Percentiles rank a stretch among this genome's conserved stretches.
These are phyloP conservation scores for Pelargonium australe DNA, from an alignment of 441 rosid genomes.

Conservation along the genomic window DNA sequence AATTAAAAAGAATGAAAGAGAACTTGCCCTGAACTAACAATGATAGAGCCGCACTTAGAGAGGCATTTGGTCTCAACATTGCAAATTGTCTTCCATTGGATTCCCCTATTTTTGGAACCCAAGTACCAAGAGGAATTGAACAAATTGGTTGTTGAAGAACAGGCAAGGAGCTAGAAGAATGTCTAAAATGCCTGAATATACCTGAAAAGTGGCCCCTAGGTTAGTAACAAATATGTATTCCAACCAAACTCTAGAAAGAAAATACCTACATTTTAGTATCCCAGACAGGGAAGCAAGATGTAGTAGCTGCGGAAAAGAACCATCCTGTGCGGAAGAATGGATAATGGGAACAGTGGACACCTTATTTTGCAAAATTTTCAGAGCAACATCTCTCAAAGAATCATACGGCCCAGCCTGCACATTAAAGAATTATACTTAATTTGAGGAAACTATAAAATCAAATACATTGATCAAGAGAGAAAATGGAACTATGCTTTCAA, in stretches of 20 bases:
- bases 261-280: slow-evolving; percentile 49
- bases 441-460: not conserved
- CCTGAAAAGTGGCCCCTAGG: slow-evolving; percentile 32
- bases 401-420: slow-evolving; percentile 56
- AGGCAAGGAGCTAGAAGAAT: slow-evolving; percentile 48
- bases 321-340: slow-evolving; percentile 43
- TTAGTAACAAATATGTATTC: slow-evolving; percentile 20
- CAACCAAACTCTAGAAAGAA: slow-evolving; percentile 16
- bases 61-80: slow-evolving; percentile 48
- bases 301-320: slow-evolving; percentile 54
- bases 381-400: slow-evolving; percentile 45
- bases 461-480: too few relatives aligned
- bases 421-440: not conserved
- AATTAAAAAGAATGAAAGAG: not conserved
- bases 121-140: slow-evolving; percentile 47
- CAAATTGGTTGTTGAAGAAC: slow-evolving; percentile 46
- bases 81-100: slow-evolving; percentile 47
- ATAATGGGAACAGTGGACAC: slow-evolving; percentile 50
- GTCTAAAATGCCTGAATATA: slow-evolving; percentile 56
- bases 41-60: slow-evolving; percentile 50
- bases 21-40: slow-evolving; percentile 51
- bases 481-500: too few relatives aligned
- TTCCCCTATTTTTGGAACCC: slow-evolving; percentile 59
- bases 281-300: slow-evolving; percentile 64
- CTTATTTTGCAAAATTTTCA: slow-evolving; percentile 45